These are phyloP conservation scores for Apiotrichum akiyoshidainum DNA, from an alignment of 1,284 basidiomycete genomes.

Conservation along the genomic window DNA sequence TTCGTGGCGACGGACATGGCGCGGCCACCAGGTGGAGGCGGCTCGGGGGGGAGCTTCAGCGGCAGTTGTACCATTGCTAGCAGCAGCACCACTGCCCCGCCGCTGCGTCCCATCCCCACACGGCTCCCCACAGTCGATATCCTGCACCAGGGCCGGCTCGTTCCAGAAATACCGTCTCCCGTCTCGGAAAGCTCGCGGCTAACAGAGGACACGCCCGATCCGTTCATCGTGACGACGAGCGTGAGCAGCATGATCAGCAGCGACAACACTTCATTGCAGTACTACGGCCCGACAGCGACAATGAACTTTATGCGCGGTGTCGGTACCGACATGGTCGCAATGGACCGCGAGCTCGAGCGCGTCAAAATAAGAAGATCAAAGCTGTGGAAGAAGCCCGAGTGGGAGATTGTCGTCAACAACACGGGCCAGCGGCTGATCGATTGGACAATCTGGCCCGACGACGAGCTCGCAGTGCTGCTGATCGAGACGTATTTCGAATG, in stretches of 20 bases:
- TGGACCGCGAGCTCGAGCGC: not conserved
- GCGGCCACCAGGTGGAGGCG: not conserved
- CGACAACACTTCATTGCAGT: not conserved
- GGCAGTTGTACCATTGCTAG: not conserved
- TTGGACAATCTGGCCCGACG: conserved; percentile 40
- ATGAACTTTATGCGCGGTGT: not conserved
- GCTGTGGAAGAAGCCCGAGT: conserved; percentile 44
- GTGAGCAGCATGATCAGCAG: not conserved
- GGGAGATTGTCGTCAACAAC: conserved; percentile 42
- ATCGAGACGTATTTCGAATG: conserved; percentile 66
- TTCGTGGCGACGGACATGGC: conserved; percentile 2
- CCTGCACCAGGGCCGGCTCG: not conserved
- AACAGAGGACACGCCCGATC: not conserved
- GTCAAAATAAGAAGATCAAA: conserved; percentile 26
- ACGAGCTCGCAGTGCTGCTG: conserved; percentile 60
- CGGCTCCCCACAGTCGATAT: not conserved
- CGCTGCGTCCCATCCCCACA: not conserved
- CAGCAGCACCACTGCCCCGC: not conserved
- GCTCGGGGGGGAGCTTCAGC: not conserved
- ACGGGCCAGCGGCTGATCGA: conserved; percentile 32
- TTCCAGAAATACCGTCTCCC: not conserved
- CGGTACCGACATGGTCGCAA: not conserved
- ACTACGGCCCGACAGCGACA: not conserved
- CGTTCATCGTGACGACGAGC: not conserved
- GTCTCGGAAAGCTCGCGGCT: not conserved